These are phyloP conservation scores for Venturia effusa DNA, from an alignment of 2,329 filamentous ascomycete species.

Conservation along the genomic window DNA sequence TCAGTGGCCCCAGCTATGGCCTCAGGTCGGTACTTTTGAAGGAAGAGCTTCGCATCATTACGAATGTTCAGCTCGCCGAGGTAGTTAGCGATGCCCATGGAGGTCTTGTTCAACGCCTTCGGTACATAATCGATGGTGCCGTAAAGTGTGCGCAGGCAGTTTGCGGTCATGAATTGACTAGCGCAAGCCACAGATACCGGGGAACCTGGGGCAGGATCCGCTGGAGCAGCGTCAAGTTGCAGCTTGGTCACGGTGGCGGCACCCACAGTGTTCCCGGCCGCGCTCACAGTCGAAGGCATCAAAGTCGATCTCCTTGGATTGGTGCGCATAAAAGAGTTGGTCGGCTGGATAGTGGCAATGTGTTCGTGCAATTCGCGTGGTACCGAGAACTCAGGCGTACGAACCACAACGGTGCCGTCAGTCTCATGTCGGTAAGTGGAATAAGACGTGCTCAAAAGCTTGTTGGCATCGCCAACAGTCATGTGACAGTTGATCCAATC, in stretches of 20 bases:
- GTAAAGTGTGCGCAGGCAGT: slow-evolving; percentile 8
- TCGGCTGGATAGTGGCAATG: slow-evolving; percentile 50
- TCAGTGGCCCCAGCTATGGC: slow-evolving; percentile 7
- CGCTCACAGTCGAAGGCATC: slow-evolving; percentile 16
- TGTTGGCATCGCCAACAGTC: slow-evolving; percentile 41
- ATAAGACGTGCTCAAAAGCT: slow-evolving; percentile 40
- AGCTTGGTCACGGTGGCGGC: neutral
- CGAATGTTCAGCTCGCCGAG: slow-evolving; percentile 6
- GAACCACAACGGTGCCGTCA: slow-evolving; percentile 41
- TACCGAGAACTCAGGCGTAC: slow-evolving; percentile 47
- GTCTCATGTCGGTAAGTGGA: slow-evolving; percentile 43
- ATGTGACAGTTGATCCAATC: slow-evolving; percentile 47
- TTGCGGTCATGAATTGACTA: slow-evolving; percentile 1
- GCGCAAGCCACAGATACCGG: slow-evolving; percentile 1
- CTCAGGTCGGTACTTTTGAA: slow-evolving; percentile 10
- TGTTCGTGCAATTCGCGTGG: slow-evolving; percentile 46
- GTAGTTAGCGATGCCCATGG: slow-evolving; percentile 8
- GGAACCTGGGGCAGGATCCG: too few relatives aligned
- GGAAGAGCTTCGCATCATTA: neutral
- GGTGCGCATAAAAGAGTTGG: slow-evolving; percentile 46
- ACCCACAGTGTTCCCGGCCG: slow-evolving; percentile 10
- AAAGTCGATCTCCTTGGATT: slow-evolving; percentile 21
- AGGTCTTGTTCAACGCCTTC: slow-evolving; percentile 5
- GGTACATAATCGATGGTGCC: slow-evolving; percentile 7
- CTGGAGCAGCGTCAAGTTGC: neutral